A percentile compares a stretch with the other conserved stretches of the same genome.
phyloP scores from a whole-genome alignment of 305 asterid species.

The Fraxinus greggii region DNA sequence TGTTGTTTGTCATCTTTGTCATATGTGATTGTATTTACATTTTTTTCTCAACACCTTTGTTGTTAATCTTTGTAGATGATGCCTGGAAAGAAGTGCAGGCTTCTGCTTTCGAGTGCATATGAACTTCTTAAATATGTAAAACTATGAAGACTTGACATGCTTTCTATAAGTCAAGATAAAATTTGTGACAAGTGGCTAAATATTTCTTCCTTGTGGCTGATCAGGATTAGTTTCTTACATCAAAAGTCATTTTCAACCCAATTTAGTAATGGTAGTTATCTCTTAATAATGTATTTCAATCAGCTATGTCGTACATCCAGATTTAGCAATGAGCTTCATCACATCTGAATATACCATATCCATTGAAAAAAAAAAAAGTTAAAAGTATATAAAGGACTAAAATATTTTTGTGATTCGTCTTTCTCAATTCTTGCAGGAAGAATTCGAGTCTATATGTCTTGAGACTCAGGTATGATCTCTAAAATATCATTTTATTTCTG shows the following conservation, averaged over 20 bases:
- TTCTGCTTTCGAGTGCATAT: background rate
- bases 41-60: background rate
- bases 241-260: background rate
- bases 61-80: background rate
- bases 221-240: slow-evolving; percentile 5
- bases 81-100: background rate
- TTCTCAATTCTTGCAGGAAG: slow-evolving; percentile 50
- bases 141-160: background rate
- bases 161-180: slow-evolving; percentile 3
- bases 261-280: background rate
- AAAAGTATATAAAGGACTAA: background rate
- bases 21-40: slow-evolving; percentile 2
- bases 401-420: slow-evolving; percentile 19
- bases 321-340: background rate
- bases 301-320: background rate
- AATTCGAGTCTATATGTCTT: slow-evolving; percentile 48
- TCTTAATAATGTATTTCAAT: background rate
- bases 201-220: background rate
- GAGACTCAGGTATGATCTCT: slow-evolving; percentile 53
- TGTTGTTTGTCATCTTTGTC: background rate
- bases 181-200: background rate
- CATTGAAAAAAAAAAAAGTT: background rate
- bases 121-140: background rate
- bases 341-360: background rate
- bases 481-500: background rate